Evolutionary conservation across 108 stramenopile species (phyloP).

Genomic region (Schizochytrium sp.): DNA sequence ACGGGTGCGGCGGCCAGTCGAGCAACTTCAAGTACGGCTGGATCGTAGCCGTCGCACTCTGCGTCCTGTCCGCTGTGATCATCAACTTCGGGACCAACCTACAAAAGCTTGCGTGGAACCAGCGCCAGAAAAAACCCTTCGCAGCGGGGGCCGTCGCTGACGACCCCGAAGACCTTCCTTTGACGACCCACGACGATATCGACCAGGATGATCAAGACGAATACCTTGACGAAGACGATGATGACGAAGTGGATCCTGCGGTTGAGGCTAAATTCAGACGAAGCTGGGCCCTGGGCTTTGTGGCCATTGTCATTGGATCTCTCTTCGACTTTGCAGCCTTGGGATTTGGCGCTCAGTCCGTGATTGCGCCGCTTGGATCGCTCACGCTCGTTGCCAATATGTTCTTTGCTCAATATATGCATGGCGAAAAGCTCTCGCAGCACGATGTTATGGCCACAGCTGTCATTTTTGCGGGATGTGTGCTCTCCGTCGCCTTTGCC

Average conservation of each 20-base stretch:
- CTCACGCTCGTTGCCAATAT: background rate
- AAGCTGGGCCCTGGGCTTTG: background rate
- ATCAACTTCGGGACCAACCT: conserved; percentile 14
- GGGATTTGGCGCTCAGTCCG: conserved; percentile 18
- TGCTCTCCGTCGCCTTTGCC: conserved; percentile 12
- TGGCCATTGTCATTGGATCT: background rate
- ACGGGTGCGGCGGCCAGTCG: background rate
- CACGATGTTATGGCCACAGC: background rate
- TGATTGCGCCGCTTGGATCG: background rate
- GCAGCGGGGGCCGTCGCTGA: background rate
- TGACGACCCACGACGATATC: too few species aligned
- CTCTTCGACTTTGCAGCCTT: conserved; percentile 18
- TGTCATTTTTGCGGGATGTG: background rate
- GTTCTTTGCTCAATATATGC: background rate
- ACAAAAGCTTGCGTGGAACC: conserved; percentile 1
- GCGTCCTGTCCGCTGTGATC: background rate
- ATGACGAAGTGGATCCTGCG: background rate
- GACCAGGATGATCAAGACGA: too few species aligned
- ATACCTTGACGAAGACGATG: background rate
- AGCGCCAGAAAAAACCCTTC: background rate
- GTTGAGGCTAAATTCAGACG: background rate
- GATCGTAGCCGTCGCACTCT: background rate
- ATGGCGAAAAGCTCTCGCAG: background rate
- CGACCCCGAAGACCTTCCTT: too few species aligned
- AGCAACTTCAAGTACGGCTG: background rate